Conservation (phyloP, 495 filamentous ascomycete genomes). For the Chaetomium tenue region DNA sequence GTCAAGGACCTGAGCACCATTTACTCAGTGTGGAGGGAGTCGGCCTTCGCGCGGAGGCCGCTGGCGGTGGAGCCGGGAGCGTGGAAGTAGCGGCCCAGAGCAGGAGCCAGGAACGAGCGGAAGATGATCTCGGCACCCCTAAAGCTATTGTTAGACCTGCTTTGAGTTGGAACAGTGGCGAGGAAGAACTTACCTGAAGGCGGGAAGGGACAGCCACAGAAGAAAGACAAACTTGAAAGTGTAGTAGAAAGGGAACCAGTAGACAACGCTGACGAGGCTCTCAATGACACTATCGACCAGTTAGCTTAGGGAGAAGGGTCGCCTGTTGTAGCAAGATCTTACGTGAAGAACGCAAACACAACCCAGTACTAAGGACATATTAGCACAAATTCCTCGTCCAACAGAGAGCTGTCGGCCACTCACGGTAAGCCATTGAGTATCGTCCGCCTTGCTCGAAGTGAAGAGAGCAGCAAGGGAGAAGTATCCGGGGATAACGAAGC, state of each 20-base stretch:
- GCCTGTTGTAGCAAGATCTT: slow-evolving; percentile 27
- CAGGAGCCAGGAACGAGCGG: slow-evolving; percentile 88
- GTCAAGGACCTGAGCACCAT: not conserved
- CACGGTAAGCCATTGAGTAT: slow-evolving; percentile 82
- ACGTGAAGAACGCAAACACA: slow-evolving; percentile 88
- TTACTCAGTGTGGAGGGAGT: slow-evolving; percentile 65
- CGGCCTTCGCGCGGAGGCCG: slow-evolving; percentile 87
- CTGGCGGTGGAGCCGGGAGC: slow-evolving; percentile 73
- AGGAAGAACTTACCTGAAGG: slow-evolving; percentile 68
- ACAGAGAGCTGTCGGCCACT: slow-evolving; percentile 17
- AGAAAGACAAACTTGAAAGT: slow-evolving; percentile 98
- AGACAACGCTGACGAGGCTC: slow-evolving; percentile 87
- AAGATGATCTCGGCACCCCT: slow-evolving; percentile 96
- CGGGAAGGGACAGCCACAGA: slow-evolving; percentile 94
- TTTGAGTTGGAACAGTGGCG: not conserved
- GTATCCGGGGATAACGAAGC: slow-evolving; percentile 91
- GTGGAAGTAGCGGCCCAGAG: slow-evolving; percentile 87
- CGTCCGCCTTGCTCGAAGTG: slow-evolving; percentile 74
- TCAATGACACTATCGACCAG: slow-evolving; percentile 64
- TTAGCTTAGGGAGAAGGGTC: slow-evolving; percentile 1
- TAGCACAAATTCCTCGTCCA: slow-evolving; percentile 25
- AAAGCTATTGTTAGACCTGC: slow-evolving; percentile 14
- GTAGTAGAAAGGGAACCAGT: slow-evolving; percentile 99
- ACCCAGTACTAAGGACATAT: slow-evolving; percentile 81
- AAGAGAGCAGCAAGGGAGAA: slow-evolving; percentile 93